Conservation (phyloP, 2,329 filamentous ascomycete species). For the Xylariaceae sp. region DNA sequence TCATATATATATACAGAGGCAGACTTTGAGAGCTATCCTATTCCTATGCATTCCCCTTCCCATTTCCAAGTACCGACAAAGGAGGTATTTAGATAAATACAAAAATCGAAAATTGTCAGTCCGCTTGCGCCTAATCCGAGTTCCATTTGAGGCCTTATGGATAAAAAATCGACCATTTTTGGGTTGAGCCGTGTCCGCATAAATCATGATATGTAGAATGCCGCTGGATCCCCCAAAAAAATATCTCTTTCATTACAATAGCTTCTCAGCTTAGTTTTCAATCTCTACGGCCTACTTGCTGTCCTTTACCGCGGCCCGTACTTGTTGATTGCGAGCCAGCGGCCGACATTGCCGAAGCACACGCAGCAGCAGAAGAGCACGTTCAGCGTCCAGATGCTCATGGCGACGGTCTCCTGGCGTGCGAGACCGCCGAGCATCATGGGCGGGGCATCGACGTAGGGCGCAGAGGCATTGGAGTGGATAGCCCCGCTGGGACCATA, state of each 20-base stretch:
- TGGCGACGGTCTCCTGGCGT: slow-evolving; percentile 68
- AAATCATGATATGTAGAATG: slow-evolving; percentile 16
- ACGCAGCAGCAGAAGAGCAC: slow-evolving; percentile 94
- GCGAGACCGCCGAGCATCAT: slow-evolving; percentile 59
- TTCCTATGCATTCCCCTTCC: neutral
- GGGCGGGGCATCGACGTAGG: slow-evolving; percentile 4
- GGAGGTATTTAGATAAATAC: no score
- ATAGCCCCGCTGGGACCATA: slow-evolving; percentile 5
- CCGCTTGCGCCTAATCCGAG: slow-evolving; percentile 10
- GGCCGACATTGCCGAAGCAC: slow-evolving; percentile 94
- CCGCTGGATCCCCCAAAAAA: neutral
- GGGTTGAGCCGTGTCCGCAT: slow-evolving; percentile 1
- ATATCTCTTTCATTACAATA: neutral
- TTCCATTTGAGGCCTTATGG: slow-evolving; percentile 1
- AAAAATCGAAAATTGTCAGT: neutral
- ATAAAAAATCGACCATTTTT: neutral
- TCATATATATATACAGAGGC: neutral
- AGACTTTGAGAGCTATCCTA: neutral
- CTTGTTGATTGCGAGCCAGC: slow-evolving; percentile 69
- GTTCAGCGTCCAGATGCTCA: slow-evolving; percentile 87
- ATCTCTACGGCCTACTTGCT: slow-evolving; percentile 46
- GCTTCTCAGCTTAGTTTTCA: neutral
- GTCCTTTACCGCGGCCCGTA: slow-evolving; percentile 48
- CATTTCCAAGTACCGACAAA: neutral
- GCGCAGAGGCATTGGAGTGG: slow-evolving; percentile 15